These are phyloP conservation scores for Suillus fuscotomentosus DNA, from an alignment of 768 basidiomycete genomes.

Conservation along the genomic window DNA sequence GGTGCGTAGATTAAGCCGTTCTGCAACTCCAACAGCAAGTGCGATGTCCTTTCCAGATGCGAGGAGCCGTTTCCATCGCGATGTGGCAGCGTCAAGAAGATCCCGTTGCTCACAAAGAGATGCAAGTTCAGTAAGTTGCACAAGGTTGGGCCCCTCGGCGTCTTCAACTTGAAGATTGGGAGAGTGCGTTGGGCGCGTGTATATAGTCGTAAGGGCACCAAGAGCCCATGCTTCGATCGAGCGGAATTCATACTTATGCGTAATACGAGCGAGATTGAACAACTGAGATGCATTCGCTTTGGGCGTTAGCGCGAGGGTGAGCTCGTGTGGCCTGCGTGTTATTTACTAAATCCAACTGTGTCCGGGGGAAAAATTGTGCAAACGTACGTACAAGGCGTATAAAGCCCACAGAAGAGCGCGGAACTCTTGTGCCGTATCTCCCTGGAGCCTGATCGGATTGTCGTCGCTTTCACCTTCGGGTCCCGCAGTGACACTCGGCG, in stretches of 20 bases:
- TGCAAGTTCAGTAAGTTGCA: slow-evolving; percentile 51
- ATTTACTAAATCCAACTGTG: slow-evolving; percentile 6
- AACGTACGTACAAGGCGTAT: slow-evolving; percentile 46
- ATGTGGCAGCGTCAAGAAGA: slow-evolving; percentile 40
- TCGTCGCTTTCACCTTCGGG: slow-evolving; percentile 51
- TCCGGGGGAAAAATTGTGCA: neutral
- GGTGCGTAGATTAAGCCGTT: slow-evolving; percentile 44
- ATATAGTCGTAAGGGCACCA: slow-evolving; percentile 38
- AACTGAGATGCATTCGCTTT: slow-evolving; percentile 45
- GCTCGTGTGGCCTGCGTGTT: slow-evolving; percentile 41
- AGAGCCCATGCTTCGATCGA: slow-evolving; percentile 45
- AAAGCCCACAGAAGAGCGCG: slow-evolving; percentile 53
- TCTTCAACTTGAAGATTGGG: slow-evolving; percentile 23
- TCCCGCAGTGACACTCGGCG: slow-evolving; percentile 26
- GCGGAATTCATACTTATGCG: slow-evolving; percentile 48
- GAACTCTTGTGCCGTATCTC: slow-evolving; percentile 49
- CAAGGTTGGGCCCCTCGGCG: slow-evolving; percentile 37
- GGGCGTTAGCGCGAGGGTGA: slow-evolving; percentile 40
- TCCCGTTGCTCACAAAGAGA: slow-evolving; percentile 46
- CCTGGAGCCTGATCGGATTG: slow-evolving; percentile 46
- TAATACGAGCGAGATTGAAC: slow-evolving; percentile 46
- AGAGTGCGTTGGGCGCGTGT: slow-evolving; percentile 29
- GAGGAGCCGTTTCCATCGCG: slow-evolving; percentile 48
- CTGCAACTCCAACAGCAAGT: slow-evolving; percentile 45
- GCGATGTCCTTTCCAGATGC: slow-evolving; percentile 44